Evolutionary conservation across 495 filamentous ascomycete species (phyloP).

Genomic region (Penicillium herquei): DNA sequence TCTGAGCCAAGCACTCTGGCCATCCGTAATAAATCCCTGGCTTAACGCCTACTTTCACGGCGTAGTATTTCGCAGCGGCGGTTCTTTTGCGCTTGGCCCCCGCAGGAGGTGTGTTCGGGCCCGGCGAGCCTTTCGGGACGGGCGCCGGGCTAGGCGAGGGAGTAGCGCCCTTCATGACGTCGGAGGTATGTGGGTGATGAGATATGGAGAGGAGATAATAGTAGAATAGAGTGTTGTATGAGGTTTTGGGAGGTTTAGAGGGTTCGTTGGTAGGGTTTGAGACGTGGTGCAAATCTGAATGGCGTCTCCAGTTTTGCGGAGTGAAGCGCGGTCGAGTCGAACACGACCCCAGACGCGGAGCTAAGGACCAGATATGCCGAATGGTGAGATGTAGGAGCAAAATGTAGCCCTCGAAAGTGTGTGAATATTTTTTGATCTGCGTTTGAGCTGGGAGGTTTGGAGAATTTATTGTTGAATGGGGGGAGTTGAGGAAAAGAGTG

Average conservation of each 20-base stretch:
- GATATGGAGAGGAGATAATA: background rate
- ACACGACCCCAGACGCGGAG: constrained; percentile 30
- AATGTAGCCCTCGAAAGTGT: background rate
- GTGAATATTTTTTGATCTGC: no score
- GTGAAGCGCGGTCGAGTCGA: constrained; percentile 25
- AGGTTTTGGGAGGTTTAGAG: background rate
- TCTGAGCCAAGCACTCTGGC: constrained; percentile 76
- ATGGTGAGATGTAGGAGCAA: constrained; percentile 4
- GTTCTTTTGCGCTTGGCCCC: constrained; percentile 66
- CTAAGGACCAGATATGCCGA: constrained; percentile 17
- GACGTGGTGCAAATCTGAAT: constrained; percentile 9
- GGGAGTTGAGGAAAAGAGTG: background rate
- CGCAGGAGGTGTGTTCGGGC: constrained; percentile 34
- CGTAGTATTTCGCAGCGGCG: constrained; percentile 74
- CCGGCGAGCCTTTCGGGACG: constrained; percentile 29
- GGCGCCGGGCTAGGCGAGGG: constrained; percentile 41
- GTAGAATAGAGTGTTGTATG: no score
- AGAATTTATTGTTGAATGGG: background rate
- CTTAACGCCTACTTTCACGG: constrained; percentile 70
- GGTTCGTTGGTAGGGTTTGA: background rate
- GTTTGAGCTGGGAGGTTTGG: no score
- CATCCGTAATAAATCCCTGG: constrained; percentile 89
- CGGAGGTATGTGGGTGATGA: background rate
- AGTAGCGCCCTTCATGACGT: constrained; percentile 34
- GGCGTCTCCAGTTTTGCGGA: constrained; percentile 17